These are phyloP conservation scores for Euphorbia pulcherrima DNA, from an alignment of 345 rosid genomes.

Conservation along the genomic window DNA sequence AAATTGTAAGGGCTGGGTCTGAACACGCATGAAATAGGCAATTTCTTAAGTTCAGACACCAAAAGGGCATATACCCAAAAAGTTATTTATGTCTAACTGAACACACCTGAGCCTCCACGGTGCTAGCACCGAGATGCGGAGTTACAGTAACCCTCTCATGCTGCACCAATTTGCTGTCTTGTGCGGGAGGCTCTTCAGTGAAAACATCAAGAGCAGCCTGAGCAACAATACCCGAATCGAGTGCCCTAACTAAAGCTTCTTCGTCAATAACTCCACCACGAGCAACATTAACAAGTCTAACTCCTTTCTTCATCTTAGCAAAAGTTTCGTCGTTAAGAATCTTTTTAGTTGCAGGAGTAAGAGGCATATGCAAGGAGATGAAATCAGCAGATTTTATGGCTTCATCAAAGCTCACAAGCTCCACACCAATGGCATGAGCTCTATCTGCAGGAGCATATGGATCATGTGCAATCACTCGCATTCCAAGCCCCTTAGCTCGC, in stretches of 20 bases:
- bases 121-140: slow-evolving; percentile 36
- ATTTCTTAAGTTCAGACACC: too few species aligned
- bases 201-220: slow-evolving; percentile 35
- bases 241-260: slow-evolving; percentile 26
- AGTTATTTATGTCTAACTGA: too few species aligned
- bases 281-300: slow-evolving; percentile 30
- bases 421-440: slow-evolving; percentile 25
- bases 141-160: slow-evolving; percentile 28
- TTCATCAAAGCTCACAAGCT: slow-evolving; percentile 19
- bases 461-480: slow-evolving; percentile 31
- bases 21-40: too few species aligned
- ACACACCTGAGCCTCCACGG: slow-evolving; percentile 26
- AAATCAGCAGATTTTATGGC: slow-evolving; percentile 25
- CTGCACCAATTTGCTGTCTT: slow-evolving; percentile 25
- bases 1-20: too few species aligned
- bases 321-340: slow-evolving; percentile 28
- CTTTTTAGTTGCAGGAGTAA: slow-evolving; percentile 25
- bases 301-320: slow-evolving; percentile 33
- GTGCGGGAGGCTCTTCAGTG: slow-evolving; percentile 23
- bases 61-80: too few species aligned
- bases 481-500: slow-evolving; percentile 31
- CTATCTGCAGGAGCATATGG: slow-evolving; percentile 27
- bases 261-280: slow-evolving; percentile 34
- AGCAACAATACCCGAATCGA: slow-evolving; percentile 33
- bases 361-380: slow-evolving; percentile 37